Conservation (phyloP, 495 filamentous ascomycete genomes). For the Symbiotaphrina buchneri region DNA sequence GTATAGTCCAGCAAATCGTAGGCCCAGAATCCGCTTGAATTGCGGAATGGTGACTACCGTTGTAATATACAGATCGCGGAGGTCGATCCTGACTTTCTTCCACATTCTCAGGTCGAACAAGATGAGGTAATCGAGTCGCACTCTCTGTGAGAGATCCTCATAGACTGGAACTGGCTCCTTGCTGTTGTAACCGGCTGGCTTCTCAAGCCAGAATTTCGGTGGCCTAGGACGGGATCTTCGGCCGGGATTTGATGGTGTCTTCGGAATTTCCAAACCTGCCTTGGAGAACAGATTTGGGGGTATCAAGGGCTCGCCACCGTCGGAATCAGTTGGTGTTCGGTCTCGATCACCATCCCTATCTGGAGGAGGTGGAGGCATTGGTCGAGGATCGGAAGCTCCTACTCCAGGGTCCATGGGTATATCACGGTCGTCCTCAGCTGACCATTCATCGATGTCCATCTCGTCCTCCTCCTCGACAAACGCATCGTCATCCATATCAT, state of each 20-base stretch:
- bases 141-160: constrained; percentile 69
- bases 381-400: constrained; percentile 18
- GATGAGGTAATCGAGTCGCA: constrained; percentile 86
- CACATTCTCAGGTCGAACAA: constrained; percentile 91
- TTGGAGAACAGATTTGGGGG: background rate
- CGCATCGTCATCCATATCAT: constrained; percentile 7
- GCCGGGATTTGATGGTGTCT: constrained; percentile 14
- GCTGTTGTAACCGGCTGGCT: constrained; percentile 35
- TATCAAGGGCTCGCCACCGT: constrained; percentile 9
- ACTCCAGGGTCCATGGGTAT: constrained; percentile 28
- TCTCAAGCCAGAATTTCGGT: constrained; percentile 71
- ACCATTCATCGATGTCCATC: constrained; percentile 13
- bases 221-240: too few relatives aligned
- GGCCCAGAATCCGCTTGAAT: constrained; percentile 88
- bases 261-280: constrained; percentile 10
- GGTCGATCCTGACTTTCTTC: constrained; percentile 80
- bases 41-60: constrained; percentile 86
- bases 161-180: constrained; percentile 37
- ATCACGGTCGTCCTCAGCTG: constrained; percentile 27
- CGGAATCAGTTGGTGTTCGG: constrained; percentile 34
- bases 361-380: constrained; percentile 11
- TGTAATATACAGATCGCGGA: constrained; percentile 86
- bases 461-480: constrained; percentile 10
- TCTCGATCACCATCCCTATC: constrained; percentile 21
- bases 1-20: constrained; percentile 84